Evolutionary conservation across 345 rosid genomes (phyloP), one percentile per base, ranked within the genome.

Genomic region (Boechera retrofracta): DNA sequence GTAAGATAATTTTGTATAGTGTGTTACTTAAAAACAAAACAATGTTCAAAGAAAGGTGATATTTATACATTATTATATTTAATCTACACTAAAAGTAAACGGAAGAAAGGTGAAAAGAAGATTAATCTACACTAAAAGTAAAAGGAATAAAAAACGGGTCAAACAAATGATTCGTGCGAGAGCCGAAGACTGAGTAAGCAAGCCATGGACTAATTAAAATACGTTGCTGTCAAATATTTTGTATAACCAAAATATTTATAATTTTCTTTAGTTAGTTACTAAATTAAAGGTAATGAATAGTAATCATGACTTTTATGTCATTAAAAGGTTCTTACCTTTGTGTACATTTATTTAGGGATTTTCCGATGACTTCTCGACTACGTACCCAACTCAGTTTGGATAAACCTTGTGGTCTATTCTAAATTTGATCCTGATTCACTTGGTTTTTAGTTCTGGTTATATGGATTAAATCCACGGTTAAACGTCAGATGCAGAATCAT

Each of bases 71-170:
- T 41, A 65, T 31, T 5, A 1, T 57, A 56, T 29, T 21, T 29
- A 49, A 32, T 52, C 7, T 21, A 35, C 60, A 51, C 48, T 0
- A 53, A 69, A 41, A 69, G 73, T 69, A 55, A 39, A 54, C 54
- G 63, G 52, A 39, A 38, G 51, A 68, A 68, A 68, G 16, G 49
- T 52, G n/a, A 28, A 54, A 28, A 39, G 63, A 54, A 13, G 62
- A 69, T 39, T 39, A 55, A 54, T 55, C n/a, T 9, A 39, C 63
- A 54, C 52, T 0, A 54, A 69, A 55, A 69, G 73, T 69, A 55
- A 39, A 54, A 69, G 63, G 52, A 39, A 38, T 28, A 68, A 68
- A 68, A 68, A 68, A 38, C 52, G 73, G 39, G 72, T 68, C 72
- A 68, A 68, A 52, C 61, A 35, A 68, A 68, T 24, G 49, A 52